Evolutionary conservation across 768 basidiomycete species (phyloP).

Genomic region (Pisolithus marmoratus): DNA sequence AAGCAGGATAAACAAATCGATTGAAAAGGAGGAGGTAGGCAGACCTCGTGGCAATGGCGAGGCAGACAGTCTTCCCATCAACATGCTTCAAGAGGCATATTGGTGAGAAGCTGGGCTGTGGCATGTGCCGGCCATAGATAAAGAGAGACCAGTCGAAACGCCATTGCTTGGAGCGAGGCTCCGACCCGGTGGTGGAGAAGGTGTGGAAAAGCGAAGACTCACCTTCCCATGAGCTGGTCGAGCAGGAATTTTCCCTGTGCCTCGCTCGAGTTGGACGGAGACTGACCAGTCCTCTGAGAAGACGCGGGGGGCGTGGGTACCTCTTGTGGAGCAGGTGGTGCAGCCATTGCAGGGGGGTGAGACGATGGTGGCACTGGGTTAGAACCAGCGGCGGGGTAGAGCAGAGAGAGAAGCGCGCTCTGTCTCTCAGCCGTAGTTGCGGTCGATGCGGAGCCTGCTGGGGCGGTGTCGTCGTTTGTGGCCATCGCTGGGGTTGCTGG

Average conservation of each 20-base stretch:
- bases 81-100: constrained; percentile 3
- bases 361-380: constrained; percentile 15
- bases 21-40: constrained; percentile 15
- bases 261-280: constrained; percentile 51
- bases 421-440: constrained; percentile 56
- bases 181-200: background rate
- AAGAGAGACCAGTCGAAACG: background rate
- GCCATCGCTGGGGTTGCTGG: constrained; percentile 39
- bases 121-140: background rate
- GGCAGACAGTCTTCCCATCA: constrained; percentile 14
- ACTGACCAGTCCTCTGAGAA: constrained; percentile 48
- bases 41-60: constrained; percentile 26
- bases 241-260: constrained; percentile 68
- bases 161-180: background rate
- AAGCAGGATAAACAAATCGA: constrained; percentile 11
- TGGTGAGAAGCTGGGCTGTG: background rate
- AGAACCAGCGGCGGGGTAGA: constrained; percentile 46
- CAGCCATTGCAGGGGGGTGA: constrained; percentile 10
- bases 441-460: constrained; percentile 32
- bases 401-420: constrained; percentile 67
- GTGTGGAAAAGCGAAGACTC: constrained; percentile 28
- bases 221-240: constrained; percentile 82
- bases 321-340: constrained; percentile 44
- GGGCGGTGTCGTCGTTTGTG: constrained; percentile 35
- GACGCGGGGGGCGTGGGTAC: constrained; percentile 65